These are phyloP conservation scores for Tardiomyces blankii DNA, from an alignment of 1,139 yeast species.

Conservation along the genomic window DNA sequence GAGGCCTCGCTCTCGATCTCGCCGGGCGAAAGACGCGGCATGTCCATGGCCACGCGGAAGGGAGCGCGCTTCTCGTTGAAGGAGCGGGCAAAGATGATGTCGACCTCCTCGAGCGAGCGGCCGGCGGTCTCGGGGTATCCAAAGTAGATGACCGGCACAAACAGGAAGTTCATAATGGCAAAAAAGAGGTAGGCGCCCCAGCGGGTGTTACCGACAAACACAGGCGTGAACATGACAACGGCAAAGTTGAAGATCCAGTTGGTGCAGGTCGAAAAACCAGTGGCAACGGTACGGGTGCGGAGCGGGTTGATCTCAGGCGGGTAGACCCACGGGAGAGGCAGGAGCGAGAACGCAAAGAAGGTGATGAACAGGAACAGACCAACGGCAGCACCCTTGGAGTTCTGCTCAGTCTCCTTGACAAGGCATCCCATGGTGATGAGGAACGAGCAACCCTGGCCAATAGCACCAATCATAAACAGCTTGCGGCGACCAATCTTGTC, in stretches of 20 bases:
- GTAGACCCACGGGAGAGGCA: slow-evolving; percentile 85
- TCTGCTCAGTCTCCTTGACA: slow-evolving; percentile 11
- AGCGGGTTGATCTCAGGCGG: slow-evolving; percentile 84
- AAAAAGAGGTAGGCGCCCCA: slow-evolving; percentile 87
- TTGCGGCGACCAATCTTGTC: slow-evolving; percentile 71
- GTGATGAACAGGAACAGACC: slow-evolving; percentile 68
- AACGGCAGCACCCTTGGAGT: slow-evolving; percentile 54
- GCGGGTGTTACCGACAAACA: slow-evolving; percentile 52
- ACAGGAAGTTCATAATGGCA: slow-evolving; percentile 71
- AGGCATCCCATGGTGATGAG: slow-evolving; percentile 10
- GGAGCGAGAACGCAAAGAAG: slow-evolving; percentile 77
- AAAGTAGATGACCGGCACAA: slow-evolving; percentile 15
- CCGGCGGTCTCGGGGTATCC: slow-evolving; percentile 31
- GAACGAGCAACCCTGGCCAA: slow-evolving; percentile 54
- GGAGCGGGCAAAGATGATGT: slow-evolving; percentile 25
- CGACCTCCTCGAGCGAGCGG: slow-evolving; percentile 34
- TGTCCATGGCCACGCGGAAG: slow-evolving; percentile 18
- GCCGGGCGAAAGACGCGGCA: slow-evolving; percentile 19
- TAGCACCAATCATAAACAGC: slow-evolving; percentile 54
- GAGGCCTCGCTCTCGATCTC: slow-evolving; percentile 20
- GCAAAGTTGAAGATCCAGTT: slow-evolving; percentile 82
- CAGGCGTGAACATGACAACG: slow-evolving; percentile 72
- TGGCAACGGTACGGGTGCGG: slow-evolving; percentile 75
- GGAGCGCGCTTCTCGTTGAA: slow-evolving; percentile 36
- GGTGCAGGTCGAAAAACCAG: slow-evolving; percentile 76